Evolutionary conservation across 2,329 filamentous ascomycete species (phyloP).

Genomic region (Cytospora chrysosperma): DNA sequence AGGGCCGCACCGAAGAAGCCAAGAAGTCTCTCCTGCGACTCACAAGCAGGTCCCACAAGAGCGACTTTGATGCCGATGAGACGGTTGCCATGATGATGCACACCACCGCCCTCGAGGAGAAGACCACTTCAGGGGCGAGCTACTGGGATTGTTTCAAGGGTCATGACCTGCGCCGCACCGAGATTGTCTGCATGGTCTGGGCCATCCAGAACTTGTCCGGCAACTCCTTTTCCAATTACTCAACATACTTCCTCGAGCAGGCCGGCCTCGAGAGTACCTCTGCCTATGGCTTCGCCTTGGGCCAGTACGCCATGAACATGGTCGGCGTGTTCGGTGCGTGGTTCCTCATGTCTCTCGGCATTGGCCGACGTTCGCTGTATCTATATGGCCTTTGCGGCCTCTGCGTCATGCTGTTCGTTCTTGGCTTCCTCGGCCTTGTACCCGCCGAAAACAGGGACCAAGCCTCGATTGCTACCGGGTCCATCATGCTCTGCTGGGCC

Average conservation of each 20-base stretch:
- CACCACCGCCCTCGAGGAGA: slow-evolving; percentile 77
- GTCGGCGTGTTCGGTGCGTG: slow-evolving; percentile 79
- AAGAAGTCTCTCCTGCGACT: slow-evolving; percentile 65
- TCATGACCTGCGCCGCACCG: slow-evolving; percentile 73
- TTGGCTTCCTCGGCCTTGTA: slow-evolving; percentile 80
- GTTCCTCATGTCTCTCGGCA: slow-evolving; percentile 71
- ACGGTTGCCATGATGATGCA: slow-evolving; percentile 92
- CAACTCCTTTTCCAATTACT: slow-evolving; percentile 65
- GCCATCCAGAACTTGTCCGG: slow-evolving; percentile 64
- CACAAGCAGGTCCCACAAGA: slow-evolving; percentile 62
- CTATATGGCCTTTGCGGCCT: slow-evolving; percentile 72
- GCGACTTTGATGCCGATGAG: slow-evolving; percentile 76
- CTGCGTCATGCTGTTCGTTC: slow-evolving; percentile 73
- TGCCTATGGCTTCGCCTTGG: slow-evolving; percentile 61
- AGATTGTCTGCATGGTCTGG: slow-evolving; percentile 66
- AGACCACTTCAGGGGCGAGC: slow-evolving; percentile 69
- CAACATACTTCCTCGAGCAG: slow-evolving; percentile 61
- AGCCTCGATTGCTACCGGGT: slow-evolving; percentile 74
- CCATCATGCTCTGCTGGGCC: slow-evolving; percentile 81
- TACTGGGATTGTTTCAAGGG: slow-evolving; percentile 86
- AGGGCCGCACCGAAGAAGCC: slow-evolving; percentile 62
- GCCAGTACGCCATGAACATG: slow-evolving; percentile 71
- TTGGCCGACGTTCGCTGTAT: slow-evolving; percentile 76
- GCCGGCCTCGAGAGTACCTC: slow-evolving; percentile 53
- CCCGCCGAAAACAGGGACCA: slow-evolving; percentile 56